A percentile compares a stretch with the other conserved stretches of the same genome.
These are phyloP conservation scores for Thielaviopsis populi DNA, from an alignment of 2,329 filamentous ascomycete species.

Conservation along the genomic window DNA sequence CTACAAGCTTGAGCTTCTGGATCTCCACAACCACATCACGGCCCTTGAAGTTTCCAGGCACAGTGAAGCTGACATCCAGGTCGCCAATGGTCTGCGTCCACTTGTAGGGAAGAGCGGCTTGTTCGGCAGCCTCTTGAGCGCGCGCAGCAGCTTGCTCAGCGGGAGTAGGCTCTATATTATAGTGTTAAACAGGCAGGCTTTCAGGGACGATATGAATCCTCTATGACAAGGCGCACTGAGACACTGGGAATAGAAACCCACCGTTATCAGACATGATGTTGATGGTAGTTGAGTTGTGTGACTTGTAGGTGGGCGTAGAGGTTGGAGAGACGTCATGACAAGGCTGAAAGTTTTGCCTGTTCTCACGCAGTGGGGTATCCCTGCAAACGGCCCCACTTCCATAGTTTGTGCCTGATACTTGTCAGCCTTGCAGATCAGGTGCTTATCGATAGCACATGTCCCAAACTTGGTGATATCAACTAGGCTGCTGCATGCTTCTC, in stretches of 20 bases:
- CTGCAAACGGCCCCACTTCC: background rate
- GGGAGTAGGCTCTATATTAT: slow-evolving; percentile 33
- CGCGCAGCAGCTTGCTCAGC: slow-evolving; percentile 43
- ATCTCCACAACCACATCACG: slow-evolving; percentile 72
- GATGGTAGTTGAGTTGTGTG: background rate
- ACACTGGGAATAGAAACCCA: slow-evolving; percentile 15
- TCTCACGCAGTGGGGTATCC: background rate
- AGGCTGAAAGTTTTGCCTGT: slow-evolving; percentile 21
- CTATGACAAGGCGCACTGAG: background rate
- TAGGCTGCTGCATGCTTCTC: background rate
- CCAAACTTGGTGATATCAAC: background rate
- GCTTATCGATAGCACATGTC: background rate
- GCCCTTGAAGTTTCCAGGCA: slow-evolving; percentile 72
- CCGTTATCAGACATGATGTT: slow-evolving; percentile 33
- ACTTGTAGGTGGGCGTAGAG: background rate
- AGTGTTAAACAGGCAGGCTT: background rate
- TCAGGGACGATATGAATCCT: background rate
- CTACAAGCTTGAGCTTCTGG: slow-evolving; percentile 61
- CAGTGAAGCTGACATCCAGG: slow-evolving; percentile 60
- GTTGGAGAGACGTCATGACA: slow-evolving; percentile 16
- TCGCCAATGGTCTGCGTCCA: slow-evolving; percentile 91
- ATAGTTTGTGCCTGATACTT: background rate
- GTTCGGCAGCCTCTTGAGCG: slow-evolving; percentile 69
- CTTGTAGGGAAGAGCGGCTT: slow-evolving; percentile 85
- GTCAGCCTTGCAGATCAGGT: slow-evolving; percentile 4